Evolutionary conservation across 2,329 filamentous ascomycete species (phyloP).

Genomic region (Chaetomium olivaceum): DNA sequence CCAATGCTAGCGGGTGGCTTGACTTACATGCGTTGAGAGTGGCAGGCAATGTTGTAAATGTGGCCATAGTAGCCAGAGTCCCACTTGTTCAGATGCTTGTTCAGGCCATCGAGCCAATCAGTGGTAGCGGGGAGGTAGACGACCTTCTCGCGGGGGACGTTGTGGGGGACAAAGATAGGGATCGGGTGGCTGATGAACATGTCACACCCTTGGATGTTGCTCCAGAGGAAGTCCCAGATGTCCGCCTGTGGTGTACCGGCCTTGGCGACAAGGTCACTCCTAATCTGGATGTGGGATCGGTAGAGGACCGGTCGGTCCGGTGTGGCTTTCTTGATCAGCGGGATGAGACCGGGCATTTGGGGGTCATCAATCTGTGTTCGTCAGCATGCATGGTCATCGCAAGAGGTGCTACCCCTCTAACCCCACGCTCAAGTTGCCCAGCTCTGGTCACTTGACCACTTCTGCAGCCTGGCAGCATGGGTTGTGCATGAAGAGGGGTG

Average conservation of each 20-base stretch:
- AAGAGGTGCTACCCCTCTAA: neutral
- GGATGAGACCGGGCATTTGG: slow-evolving; percentile 79
- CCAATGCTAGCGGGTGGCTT: neutral
- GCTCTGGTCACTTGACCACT: slow-evolving; percentile 21
- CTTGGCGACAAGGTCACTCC: slow-evolving; percentile 67
- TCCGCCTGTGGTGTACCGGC: slow-evolving; percentile 67
- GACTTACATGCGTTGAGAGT: slow-evolving; percentile 56
- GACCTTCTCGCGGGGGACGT: slow-evolving; percentile 65
- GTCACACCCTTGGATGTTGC: slow-evolving; percentile 68
- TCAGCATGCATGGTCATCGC: slow-evolving; percentile 25
- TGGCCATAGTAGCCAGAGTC: slow-evolving; percentile 73
- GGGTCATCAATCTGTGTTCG: slow-evolving; percentile 68
- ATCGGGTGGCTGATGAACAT: slow-evolving; percentile 83
- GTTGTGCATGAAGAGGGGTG: slow-evolving; percentile 17
- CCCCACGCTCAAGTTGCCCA: slow-evolving; percentile 13
- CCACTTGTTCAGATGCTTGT: slow-evolving; percentile 71
- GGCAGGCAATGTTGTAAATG: slow-evolving; percentile 66
- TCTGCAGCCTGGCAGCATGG: slow-evolving; percentile 5
- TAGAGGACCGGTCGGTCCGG: slow-evolving; percentile 77
- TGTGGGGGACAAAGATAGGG: slow-evolving; percentile 69
- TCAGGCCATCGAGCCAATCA: slow-evolving; percentile 81
- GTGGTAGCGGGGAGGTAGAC: slow-evolving; percentile 78
- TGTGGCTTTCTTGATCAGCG: slow-evolving; percentile 69
- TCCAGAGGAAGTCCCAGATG: slow-evolving; percentile 75
- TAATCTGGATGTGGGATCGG: slow-evolving; percentile 80